A percentile compares a stretch with the other conserved stretches of the same genome.
Evolutionary conservation across 1,284 basidiomycete genomes (phyloP).

Genomic region (Moesziomyces sp.): DNA sequence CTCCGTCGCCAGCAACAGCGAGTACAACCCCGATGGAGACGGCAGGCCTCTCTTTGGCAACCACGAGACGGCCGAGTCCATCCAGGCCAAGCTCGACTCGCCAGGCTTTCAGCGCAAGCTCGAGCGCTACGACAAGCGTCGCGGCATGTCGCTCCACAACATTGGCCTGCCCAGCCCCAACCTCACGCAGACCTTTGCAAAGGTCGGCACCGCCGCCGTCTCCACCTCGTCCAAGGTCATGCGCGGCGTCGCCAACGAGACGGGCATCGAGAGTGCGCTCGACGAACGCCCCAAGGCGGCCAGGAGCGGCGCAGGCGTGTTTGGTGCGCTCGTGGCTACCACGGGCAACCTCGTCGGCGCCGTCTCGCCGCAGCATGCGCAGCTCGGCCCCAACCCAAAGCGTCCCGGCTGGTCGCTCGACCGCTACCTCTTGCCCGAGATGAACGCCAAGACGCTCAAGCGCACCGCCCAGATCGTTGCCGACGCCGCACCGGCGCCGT

Average conservation of each 20-base stretch:
- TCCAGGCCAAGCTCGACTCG: constrained; percentile 22
- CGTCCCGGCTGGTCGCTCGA: constrained; percentile 77
- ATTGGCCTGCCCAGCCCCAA: constrained; percentile 42
- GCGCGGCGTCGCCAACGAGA: constrained; percentile 59
- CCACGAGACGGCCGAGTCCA: constrained; percentile 16
- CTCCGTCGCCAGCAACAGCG: constrained; percentile 41
- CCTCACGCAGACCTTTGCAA: constrained; percentile 45
- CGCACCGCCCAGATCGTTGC: constrained; percentile 65
- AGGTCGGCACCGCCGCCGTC: constrained; percentile 38
- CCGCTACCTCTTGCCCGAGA: constrained; percentile 70
- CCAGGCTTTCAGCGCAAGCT: constrained; percentile 24
- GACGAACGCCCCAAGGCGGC: constrained; percentile 72
- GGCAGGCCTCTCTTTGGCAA: constrained; percentile 11
- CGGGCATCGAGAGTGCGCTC: constrained; percentile 58
- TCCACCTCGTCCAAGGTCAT: constrained; percentile 47
- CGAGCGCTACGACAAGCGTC: constrained; percentile 34
- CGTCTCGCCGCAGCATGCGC: constrained; percentile 63
- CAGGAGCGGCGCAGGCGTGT: constrained; percentile 75
- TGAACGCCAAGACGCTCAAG: constrained; percentile 66
- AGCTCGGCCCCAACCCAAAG: constrained; percentile 76
- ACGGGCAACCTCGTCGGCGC: constrained; percentile 73
- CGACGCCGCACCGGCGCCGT: constrained; percentile 56
- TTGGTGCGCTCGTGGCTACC: constrained; percentile 79
- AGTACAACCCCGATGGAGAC: constrained; percentile 19
- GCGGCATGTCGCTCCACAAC: constrained; percentile 28